Evolutionary conservation across 2,329 filamentous ascomycete genomes (phyloP).

Genomic region (Pyrenochaeta sp.): DNA sequence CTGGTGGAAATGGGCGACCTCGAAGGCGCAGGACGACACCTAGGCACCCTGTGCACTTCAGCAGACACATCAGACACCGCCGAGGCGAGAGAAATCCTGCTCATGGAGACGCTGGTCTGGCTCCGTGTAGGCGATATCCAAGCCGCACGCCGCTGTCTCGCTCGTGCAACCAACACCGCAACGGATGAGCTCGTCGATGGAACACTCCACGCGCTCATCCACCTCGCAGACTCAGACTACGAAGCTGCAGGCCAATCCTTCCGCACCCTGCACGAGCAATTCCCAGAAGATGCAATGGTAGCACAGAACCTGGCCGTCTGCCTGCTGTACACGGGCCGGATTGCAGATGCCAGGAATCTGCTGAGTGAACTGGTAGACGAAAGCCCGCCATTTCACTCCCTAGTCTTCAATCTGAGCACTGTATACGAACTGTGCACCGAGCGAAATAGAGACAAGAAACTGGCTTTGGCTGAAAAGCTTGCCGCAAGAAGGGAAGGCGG

Average conservation of each 20-base stretch:
- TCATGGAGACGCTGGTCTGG: slow-evolving; percentile 71
- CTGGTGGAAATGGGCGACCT: slow-evolving; percentile 89
- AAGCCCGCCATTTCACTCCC: slow-evolving; percentile 71
- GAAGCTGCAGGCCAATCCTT: slow-evolving; percentile 69
- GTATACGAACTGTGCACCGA: slow-evolving; percentile 93
- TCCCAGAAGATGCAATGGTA: slow-evolving; percentile 71
- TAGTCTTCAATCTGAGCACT: slow-evolving; percentile 89
- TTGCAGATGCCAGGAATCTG: slow-evolving; percentile 68
- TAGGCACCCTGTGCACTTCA: slow-evolving; percentile 65
- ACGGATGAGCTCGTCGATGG: slow-evolving; percentile 42
- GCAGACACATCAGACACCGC: slow-evolving; percentile 50
- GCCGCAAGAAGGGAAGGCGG: slow-evolving; percentile 65
- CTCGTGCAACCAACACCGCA: slow-evolving; percentile 21
- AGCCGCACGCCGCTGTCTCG: slow-evolving; percentile 68
- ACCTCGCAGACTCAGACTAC: slow-evolving; percentile 82
- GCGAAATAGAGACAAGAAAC: slow-evolving; percentile 73
- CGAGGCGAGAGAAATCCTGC: slow-evolving; percentile 38
- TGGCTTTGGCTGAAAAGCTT: slow-evolving; percentile 73
- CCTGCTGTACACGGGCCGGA: slow-evolving; percentile 79
- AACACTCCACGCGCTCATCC: slow-evolving; percentile 72
- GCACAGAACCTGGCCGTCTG: slow-evolving; percentile 86
- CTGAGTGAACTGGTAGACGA: slow-evolving; percentile 72
- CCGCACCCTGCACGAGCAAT: slow-evolving; percentile 59
- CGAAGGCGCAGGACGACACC: slow-evolving; percentile 77
- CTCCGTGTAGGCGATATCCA: slow-evolving; percentile 80